These are phyloP conservation scores for Schizothecium vesticola DNA, from an alignment of 495 filamentous ascomycete species.

Conservation along the genomic window DNA sequence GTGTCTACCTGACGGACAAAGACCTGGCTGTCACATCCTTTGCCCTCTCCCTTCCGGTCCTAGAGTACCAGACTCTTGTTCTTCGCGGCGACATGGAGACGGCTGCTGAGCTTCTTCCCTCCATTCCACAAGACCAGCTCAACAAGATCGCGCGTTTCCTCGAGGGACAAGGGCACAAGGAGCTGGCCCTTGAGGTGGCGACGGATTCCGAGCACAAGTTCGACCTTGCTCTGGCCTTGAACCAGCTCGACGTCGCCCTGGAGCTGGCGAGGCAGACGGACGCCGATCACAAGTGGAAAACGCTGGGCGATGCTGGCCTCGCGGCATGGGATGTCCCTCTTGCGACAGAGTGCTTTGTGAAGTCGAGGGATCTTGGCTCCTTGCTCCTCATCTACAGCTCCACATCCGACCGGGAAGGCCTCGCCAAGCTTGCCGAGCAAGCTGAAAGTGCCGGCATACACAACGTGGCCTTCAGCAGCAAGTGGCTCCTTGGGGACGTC, in stretches of 20 bases:
- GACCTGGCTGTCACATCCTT: conserved; percentile 89
- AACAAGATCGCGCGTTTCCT: conserved; percentile 98
- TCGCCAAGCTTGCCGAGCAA: conserved; percentile 62
- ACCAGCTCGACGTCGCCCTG: conserved; percentile 76
- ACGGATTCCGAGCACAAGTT: conserved; percentile 96
- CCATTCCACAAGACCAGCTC: conserved; percentile 82
- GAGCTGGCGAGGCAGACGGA: conserved; percentile 78
- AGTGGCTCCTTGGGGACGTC: conserved; percentile 83
- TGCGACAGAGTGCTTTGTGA: conserved; percentile 85
- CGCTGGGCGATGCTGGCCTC: conserved; percentile 85
- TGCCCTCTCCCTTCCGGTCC: conserved; percentile 83
- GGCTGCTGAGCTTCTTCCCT: conserved; percentile 74
- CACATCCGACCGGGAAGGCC: conserved; percentile 67
- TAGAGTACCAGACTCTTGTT: conserved; percentile 96
- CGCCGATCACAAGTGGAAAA: conserved; percentile 96
- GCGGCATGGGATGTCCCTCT: conserved; percentile 78
- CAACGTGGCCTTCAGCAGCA: conserved; percentile 86
- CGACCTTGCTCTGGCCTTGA: conserved; percentile 80
- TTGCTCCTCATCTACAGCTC: conserved; percentile 81
- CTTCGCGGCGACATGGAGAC: conserved; percentile 92
- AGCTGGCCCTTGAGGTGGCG: conserved; percentile 90
- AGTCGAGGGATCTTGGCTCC: conserved; percentile 85
- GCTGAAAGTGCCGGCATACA: conserved; percentile 72
- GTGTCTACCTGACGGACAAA: conserved; percentile 91
- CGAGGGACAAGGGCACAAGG: conserved; percentile 95